phyloP scores from a whole-genome alignment of 257 asterid species.

The Ocimum tenuiflorum region DNA sequence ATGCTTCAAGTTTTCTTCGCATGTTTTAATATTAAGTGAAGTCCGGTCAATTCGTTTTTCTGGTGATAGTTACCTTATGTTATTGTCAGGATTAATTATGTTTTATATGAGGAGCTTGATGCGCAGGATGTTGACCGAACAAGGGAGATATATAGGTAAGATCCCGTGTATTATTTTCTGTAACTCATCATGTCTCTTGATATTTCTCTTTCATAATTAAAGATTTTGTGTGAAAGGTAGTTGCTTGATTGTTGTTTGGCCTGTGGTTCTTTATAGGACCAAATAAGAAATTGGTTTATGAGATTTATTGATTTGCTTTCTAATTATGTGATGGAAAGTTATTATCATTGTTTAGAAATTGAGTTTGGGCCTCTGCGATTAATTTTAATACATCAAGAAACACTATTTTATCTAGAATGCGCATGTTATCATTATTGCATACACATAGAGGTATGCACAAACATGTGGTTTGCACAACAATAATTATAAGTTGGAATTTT shows the following conservation, averaged over 20 bases:
- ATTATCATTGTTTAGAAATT: background rate
- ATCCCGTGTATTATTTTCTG: constrained; percentile 1
- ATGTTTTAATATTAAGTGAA: background rate
- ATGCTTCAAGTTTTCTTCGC: background rate
- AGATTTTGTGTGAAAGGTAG: background rate
- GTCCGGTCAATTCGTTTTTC: no score
- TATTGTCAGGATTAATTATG: constrained; percentile 72
- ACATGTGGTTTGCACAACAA: background rate
- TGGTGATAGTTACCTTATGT: constrained; percentile 22
- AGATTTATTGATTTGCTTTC: background rate
- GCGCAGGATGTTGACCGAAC: constrained; percentile 75
- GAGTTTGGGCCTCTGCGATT: background rate
- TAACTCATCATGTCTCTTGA: constrained; percentile 1
- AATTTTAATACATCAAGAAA: background rate
- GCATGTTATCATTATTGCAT: background rate
- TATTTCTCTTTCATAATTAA: background rate
- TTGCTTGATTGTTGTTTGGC: background rate
- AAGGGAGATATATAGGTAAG: constrained; percentile 84
- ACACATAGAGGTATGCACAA: background rate
- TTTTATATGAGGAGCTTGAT: constrained; percentile 81
- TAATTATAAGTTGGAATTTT: background rate
- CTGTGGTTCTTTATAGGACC: background rate
- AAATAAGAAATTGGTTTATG: background rate
- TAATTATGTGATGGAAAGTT: background rate
- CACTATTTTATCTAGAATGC: background rate